Conservation (phyloP, 1,284 basidiomycete species). For the Thecaphora thlaspeos region DNA sequence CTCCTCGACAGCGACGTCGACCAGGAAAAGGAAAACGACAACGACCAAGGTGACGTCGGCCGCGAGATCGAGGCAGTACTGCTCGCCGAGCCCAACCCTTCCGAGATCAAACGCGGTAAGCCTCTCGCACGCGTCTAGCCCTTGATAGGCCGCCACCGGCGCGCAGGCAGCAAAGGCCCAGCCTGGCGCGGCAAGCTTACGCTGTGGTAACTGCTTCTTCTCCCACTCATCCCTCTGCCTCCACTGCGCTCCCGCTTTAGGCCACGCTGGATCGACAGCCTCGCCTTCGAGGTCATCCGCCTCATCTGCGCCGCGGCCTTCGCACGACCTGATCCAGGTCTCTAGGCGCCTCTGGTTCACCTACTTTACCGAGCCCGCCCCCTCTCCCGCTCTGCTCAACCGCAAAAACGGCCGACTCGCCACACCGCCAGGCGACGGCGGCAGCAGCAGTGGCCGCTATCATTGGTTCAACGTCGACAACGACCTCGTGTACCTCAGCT, state of each 20-base stretch:
- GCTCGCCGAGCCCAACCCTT: conserved; percentile 9
- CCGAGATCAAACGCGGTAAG: neutral
- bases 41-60: conserved; percentile 9
- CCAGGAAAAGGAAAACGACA: conserved; percentile 37
- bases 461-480: conserved; percentile 69
- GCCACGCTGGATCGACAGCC: neutral
- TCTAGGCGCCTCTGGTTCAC: conserved; percentile 50
- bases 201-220: neutral
- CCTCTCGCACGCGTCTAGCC: neutral
- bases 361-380: conserved; percentile 19
- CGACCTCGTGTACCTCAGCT: conserved; percentile 85
- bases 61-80: conserved; percentile 20
- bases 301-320: conserved; percentile 17
- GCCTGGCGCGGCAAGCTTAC: neutral
- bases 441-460: conserved; percentile 6
- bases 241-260: neutral
- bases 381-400: conserved; percentile 25
- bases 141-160: too few species aligned
- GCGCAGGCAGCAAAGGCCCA: neutral
- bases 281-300: neutral
- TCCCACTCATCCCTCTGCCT: neutral
- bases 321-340: conserved; percentile 43
- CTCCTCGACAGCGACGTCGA: conserved; percentile 44
- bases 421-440: conserved; percentile 14
- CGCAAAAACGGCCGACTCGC: conserved; percentile 9